Percentiles rank a stretch among this genome's conserved stretches.
phyloP scores from a whole-genome alignment of 1,139 yeast species.

The Candida tropicalis region DNA sequence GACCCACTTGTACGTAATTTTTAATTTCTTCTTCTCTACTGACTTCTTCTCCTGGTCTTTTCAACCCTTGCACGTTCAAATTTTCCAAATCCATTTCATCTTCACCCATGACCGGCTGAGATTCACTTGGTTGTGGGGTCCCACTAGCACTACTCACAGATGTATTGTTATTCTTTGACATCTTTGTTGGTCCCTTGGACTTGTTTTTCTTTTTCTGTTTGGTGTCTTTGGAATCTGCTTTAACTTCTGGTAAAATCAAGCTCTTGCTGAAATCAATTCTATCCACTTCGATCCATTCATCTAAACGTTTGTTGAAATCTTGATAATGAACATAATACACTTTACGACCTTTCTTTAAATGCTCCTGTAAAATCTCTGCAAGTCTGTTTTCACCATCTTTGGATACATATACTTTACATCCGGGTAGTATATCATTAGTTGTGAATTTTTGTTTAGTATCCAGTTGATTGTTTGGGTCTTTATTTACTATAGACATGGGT shows the following conservation, averaged over 20 bases:
- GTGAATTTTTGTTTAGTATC: slow-evolving; percentile 24
- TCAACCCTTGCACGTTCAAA: slow-evolving; percentile 79
- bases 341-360: slow-evolving; percentile 71
- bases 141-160: slow-evolving; percentile 14
- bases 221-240: slow-evolving; percentile 43
- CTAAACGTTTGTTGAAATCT: slow-evolving; percentile 86
- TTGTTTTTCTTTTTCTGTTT: slow-evolving; percentile 28
- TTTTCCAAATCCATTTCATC: slow-evolving; percentile 88
- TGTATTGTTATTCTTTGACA: slow-evolving; percentile 13
- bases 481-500: slow-evolving; percentile 11
- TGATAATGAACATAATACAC: slow-evolving; percentile 92
- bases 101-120: slow-evolving; percentile 34
- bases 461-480: slow-evolving; percentile 4
- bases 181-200: slow-evolving; percentile 16
- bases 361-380: slow-evolving; percentile 85
- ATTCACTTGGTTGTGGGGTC: slow-evolving; percentile 17
- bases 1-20: slow-evolving; percentile 92
- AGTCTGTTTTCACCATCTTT: slow-evolving; percentile 79
- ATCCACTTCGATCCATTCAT: slow-evolving; percentile 84
- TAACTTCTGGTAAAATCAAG: slow-evolving; percentile 71
- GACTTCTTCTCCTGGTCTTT: slow-evolving; percentile 66
- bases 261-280: slow-evolving; percentile 72
- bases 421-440: slow-evolving; percentile 57
- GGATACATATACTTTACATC: slow-evolving; percentile 78
- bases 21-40: slow-evolving; percentile 91